phyloP scores from a whole-genome alignment of 164 flowering plant species.

The Tetracentron sinense region DNA sequence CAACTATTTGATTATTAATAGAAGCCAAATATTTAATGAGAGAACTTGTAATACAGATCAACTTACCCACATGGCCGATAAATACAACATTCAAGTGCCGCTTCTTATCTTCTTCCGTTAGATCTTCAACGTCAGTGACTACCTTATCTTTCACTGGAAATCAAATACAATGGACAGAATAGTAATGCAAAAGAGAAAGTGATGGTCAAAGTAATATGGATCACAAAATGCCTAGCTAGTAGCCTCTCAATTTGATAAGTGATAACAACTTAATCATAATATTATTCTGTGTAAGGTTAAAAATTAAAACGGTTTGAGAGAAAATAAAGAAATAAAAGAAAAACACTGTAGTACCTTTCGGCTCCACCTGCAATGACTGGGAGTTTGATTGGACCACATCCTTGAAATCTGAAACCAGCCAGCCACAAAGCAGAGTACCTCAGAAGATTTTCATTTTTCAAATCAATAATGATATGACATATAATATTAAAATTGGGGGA shows the following conservation, averaged over 20 bases:
- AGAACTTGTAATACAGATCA: neutral
- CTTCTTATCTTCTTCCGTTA: constrained; percentile 39
- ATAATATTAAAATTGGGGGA: neutral
- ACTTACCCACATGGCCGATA: constrained; percentile 80
- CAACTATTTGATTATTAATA: no score
- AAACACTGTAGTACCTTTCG: constrained; percentile 19
- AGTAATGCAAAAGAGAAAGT: neutral
- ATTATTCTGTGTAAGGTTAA: neutral
- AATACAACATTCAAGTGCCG: constrained; percentile 77
- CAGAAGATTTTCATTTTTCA: neutral
- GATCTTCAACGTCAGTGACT: constrained; percentile 21
- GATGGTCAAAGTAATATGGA: neutral
- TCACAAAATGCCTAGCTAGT: neutral
- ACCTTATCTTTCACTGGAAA: constrained; percentile 32
- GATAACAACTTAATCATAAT: neutral
- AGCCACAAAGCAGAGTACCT: neutral
- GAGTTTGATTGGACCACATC: constrained; percentile 15
- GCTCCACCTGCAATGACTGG: constrained; percentile 21
- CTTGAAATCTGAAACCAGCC: constrained; percentile 12
- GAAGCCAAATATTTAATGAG: no score
- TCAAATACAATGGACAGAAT: neutral
- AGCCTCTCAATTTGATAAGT: neutral
- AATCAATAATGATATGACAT: neutral
- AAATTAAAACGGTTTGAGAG: neutral
- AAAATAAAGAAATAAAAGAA: neutral